Conservation (phyloP, 257 asterid species). For the Paulownia fortunei region DNA sequence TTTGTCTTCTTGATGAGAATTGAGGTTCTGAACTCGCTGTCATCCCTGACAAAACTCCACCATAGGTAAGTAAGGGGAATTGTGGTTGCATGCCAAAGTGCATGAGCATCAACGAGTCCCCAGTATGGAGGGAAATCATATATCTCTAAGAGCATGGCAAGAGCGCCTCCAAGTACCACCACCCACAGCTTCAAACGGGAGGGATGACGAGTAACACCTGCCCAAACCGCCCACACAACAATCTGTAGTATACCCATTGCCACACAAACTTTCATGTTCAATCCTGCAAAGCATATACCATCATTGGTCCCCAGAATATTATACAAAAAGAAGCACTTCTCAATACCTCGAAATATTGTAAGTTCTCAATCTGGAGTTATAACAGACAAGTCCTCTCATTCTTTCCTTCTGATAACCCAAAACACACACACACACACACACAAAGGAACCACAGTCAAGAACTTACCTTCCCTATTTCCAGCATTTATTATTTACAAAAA, state of each 20-base stretch:
- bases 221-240: constrained; percentile 79
- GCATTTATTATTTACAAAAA: not conserved
- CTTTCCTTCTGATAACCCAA: not conserved
- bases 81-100: constrained; percentile 82
- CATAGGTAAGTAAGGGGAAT: constrained; percentile 75
- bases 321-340: not conserved
- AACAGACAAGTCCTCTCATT: not conserved
- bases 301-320: not conserved
- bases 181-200: constrained; percentile 75
- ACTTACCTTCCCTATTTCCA: not conserved
- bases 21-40: constrained; percentile 69
- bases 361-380: not conserved
- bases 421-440: not conserved
- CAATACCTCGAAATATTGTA: not conserved
- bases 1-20: constrained; percentile 64
- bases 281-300: constrained; percentile 52
- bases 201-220: constrained; percentile 66
- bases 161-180: constrained; percentile 65
- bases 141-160: constrained; percentile 69
- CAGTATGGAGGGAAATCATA: constrained; percentile 80
- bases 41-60: constrained; percentile 88
- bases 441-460: not conserved
- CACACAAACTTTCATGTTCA: constrained; percentile 73
- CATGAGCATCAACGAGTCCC: constrained; percentile 84
- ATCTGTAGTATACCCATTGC: constrained; percentile 61